Evolutionary conservation across 306 rosid genomes (phyloP), one percentile per base, ranked within the genome.

Genomic region (Rosa persica): DNA sequence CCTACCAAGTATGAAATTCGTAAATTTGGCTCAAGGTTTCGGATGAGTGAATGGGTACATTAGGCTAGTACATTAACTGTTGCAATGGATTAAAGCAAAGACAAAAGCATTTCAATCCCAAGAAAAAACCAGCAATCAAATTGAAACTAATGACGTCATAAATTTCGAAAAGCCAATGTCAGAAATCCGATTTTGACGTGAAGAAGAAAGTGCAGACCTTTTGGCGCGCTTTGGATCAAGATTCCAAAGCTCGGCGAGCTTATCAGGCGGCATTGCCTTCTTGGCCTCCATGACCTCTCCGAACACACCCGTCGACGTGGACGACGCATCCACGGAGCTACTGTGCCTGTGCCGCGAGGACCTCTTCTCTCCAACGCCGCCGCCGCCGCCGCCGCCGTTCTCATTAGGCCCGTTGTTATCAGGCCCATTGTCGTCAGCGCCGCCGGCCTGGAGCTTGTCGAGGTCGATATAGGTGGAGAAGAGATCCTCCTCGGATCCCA

Each of bases 241-340:
- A 27, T 51, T 78, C 99, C 99, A 96, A n/a, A 96, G 98, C 88
- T 96, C 99, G 1, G 98, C 98, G 54, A 96, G 93, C 86, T 96
- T 93, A 86, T 93, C 98, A 22, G 99, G 98, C 85, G 99, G 97
- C 99, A 96, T 96, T n/a, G 99, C 99, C 81, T 96, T 96, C 88
- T 96, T 96, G 0, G 99, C 98, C 4, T 96, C 99, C 98, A 96
- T 90, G 65, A 93, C 87, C 82, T 96, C 99, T 9, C 97, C 96
- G 61, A 96, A 90, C 88, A 87, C 81, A 52, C 89, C 83, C 17
- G 94, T 84, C 58, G 99, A 89, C 79, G 85, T 76, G 36, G 84
- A 79, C 51, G 88, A 90, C 69, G 94, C 93, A 30, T 96, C 99
- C 23, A 96, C 96, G 11, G 99, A 96, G 75, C 87, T 64, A 60